phyloP scores from a whole-genome alignment of 225 moss, liverwort and hornwort species.

The Rhytidiadelphus loreus region DNA sequence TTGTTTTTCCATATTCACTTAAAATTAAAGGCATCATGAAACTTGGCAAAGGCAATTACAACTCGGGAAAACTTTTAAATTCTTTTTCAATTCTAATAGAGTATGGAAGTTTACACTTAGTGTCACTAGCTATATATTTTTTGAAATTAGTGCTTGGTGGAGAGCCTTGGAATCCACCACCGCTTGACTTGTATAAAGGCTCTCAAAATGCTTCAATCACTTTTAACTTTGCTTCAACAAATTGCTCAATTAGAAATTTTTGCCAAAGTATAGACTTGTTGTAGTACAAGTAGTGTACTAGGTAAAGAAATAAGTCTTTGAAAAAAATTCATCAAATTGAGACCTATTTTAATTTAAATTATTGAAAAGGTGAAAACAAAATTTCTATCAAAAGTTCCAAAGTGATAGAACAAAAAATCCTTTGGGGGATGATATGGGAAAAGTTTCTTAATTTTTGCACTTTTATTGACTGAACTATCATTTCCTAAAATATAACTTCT shows the following conservation, averaged over 20 bases:
- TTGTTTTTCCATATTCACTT: neutral
- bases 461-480: neutral
- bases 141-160: neutral
- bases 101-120: too few relatives aligned
- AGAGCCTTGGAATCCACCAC: too few relatives aligned
- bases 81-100: neutral
- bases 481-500: neutral
- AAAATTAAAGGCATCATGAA: neutral
- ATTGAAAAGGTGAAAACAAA: too few relatives aligned
- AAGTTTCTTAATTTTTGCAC: neutral
- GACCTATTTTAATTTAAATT: neutral
- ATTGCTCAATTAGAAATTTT: too few relatives aligned
- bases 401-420: neutral
- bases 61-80: rapidly evolving
- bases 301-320: neutral
- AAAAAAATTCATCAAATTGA: neutral
- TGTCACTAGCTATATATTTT: neutral
- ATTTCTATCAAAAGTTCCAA: neutral
- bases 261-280: too few relatives aligned
- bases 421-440: neutral
- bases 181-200: neutral
- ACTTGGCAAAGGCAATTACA: neutral
- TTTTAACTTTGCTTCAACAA: neutral
- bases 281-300: too few relatives aligned
- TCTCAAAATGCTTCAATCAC: neutral